Evolutionary conservation across 192 early-diverging fungal genomes (phyloP).

Genomic region (Globomyces pollinis-pini): DNA sequence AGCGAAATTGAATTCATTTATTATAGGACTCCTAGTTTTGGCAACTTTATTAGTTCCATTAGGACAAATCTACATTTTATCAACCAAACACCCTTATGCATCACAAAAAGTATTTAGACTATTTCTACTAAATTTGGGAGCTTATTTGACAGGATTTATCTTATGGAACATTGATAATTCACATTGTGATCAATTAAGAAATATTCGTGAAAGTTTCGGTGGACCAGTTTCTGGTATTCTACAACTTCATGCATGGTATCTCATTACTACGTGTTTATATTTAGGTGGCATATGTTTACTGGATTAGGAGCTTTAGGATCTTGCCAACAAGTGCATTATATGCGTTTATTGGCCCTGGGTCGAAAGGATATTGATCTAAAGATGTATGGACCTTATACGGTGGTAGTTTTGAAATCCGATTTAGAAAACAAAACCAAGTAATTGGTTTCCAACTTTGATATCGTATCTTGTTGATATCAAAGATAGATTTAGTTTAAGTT

Average conservation of each 20-base stretch:
- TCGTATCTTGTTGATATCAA: no score
- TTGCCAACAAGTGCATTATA: conserved; percentile 10
- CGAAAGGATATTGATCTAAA: no score
- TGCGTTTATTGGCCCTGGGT: conserved; percentile 6
- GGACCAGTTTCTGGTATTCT: conserved; percentile 37
- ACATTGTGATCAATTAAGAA: conserved; percentile 53
- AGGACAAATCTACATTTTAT: conserved; percentile 16
- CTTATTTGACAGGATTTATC: conserved; percentile 35
- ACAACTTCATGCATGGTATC: conserved; percentile 41
- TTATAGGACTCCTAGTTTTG: conserved; percentile 9
- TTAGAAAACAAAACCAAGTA: no score
- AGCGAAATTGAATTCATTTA: no score
- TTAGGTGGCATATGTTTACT: conserved; percentile 42
- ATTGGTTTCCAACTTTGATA: no score
- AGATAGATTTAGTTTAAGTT: no score
- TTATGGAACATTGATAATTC: conserved; percentile 79
- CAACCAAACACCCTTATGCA: conserved; percentile 6
- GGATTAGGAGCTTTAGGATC: conserved; percentile 21
- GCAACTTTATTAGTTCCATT: conserved; percentile 13
- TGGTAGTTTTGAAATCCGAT: no score
- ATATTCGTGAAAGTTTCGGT: conserved; percentile 23
- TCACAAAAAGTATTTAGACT: conserved; percentile 25
- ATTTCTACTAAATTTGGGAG: conserved; percentile 12
- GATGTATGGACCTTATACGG: no score
- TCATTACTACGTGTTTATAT: no score